A percentile compares a stretch with the other conserved stretches of the same genome.
These are phyloP conservation scores for Neoscytalidium dimidiatum DNA, from an alignment of 2,329 filamentous ascomycete species.

Conservation along the genomic window DNA sequence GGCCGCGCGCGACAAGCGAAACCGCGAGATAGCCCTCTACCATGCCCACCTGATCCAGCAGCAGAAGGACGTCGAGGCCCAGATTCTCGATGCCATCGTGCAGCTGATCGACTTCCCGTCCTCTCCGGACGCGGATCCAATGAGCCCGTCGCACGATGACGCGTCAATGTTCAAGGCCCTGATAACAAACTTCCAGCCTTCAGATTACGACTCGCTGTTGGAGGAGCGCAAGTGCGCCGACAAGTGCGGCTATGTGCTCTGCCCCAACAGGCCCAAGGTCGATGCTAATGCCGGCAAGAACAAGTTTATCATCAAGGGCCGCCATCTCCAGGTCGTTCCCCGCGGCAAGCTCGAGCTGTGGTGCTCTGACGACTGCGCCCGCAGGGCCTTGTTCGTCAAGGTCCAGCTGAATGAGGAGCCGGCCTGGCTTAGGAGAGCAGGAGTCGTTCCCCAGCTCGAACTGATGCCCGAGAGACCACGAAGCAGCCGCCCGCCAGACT, in stretches of 20 bases:
- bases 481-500: neutral
- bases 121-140: conserved; percentile 52
- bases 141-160: conserved; percentile 60
- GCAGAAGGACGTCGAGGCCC: conserved; percentile 74
- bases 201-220: conserved; percentile 86
- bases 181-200: conserved; percentile 75
- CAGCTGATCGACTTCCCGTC: conserved; percentile 67
- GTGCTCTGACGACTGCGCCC: conserved; percentile 80
- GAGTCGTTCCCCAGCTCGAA: conserved; percentile 38
- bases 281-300: conserved; percentile 52
- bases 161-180: conserved; percentile 64
- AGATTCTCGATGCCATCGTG: conserved; percentile 73
- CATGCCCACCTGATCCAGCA: conserved; percentile 83
- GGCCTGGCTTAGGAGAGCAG: conserved; percentile 75
- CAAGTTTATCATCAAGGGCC: conserved; percentile 65
- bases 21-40: conserved; percentile 70
- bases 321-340: conserved; percentile 66
- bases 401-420: conserved; percentile 85
- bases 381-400: conserved; percentile 79
- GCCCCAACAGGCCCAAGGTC: conserved; percentile 62
- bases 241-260: conserved; percentile 83
- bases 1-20: conserved; percentile 39
- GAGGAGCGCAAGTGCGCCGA: conserved; percentile 84
- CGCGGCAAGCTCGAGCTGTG: conserved; percentile 77
- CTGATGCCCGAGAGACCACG: conserved; percentile 25